A percentile compares a stretch with the other conserved stretches of the same genome.
Evolutionary conservation across 352 stramenopile genomes (phyloP).

Genomic region (Pythium guiyangense): DNA sequence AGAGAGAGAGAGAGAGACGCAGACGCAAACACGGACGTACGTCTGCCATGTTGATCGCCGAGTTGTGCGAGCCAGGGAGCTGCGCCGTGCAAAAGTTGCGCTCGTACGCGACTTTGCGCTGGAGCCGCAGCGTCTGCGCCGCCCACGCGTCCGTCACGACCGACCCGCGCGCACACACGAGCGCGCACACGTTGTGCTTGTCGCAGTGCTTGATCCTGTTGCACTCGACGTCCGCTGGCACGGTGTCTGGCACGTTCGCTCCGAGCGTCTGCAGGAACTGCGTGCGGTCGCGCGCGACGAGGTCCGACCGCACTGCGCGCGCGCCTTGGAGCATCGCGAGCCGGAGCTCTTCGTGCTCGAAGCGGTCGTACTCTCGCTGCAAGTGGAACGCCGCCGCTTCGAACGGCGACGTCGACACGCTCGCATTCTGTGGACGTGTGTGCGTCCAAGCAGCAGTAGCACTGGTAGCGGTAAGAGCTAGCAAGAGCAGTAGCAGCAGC

Average conservation of each 20-base stretch:
- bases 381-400: conserved; percentile 10
- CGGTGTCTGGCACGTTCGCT: conserved; percentile 50
- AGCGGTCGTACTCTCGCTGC: conserved; percentile 16
- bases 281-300: conserved; percentile 15
- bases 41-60: too few relatives aligned
- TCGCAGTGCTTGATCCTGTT: conserved; percentile 48
- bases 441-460: not conserved
- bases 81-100: too few relatives aligned
- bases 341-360: conserved; percentile 12
- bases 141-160: too few relatives aligned
- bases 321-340: conserved; percentile 8
- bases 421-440: not conserved
- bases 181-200: conserved; percentile 40
- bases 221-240: conserved; percentile 48
- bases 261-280: conserved; percentile 32
- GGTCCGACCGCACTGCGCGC: conserved; percentile 3
- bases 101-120: too few relatives aligned
- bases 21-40: too few relatives aligned
- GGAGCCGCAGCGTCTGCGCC: too few relatives aligned
- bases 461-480: too few relatives aligned
- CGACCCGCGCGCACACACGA: conserved; percentile 54
- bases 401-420: conserved; percentile 8
- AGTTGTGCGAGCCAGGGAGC: too few relatives aligned
- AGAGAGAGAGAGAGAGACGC: too few relatives aligned
- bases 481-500: conserved; percentile 1